phyloP scores from a whole-genome alignment of 2,329 filamentous ascomycete species.

The Elsinoe necatrix region DNA sequence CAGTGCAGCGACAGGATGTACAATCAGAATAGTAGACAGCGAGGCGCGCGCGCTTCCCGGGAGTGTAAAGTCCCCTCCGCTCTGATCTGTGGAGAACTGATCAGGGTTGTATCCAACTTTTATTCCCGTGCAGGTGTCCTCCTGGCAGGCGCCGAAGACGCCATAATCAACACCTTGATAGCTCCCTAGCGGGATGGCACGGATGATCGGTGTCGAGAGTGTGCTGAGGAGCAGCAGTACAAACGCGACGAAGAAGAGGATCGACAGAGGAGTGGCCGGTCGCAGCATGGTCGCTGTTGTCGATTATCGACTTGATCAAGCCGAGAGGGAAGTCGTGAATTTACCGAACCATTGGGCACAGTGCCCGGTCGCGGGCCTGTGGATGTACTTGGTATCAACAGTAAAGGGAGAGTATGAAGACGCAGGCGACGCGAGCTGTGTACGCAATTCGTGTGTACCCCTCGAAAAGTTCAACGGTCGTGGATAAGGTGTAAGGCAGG shows the following conservation, averaged over 20 bases:
- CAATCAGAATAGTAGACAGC: conserved; percentile 81
- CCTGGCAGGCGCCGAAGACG: conserved; percentile 81
- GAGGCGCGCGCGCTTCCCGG: conserved; percentile 57
- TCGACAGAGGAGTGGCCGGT: conserved; percentile 81
- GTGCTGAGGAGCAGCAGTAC: conserved; percentile 75
- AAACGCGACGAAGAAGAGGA: conserved; percentile 80
- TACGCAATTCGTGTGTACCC: conserved; percentile 5
- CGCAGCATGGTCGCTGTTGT: conserved; percentile 64
- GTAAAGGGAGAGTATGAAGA: not conserved
- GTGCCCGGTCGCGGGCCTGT: conserved; percentile 9
- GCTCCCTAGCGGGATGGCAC: conserved; percentile 71
- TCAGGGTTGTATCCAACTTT: conserved; percentile 72
- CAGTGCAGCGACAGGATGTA: conserved; percentile 84
- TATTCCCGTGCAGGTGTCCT: conserved; percentile 57
- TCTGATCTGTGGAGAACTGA: conserved; percentile 39
- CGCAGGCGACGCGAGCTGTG: not conserved
- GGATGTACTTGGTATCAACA: not conserved
- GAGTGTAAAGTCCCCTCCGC: conserved; percentile 49
- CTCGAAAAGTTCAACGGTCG: conserved; percentile 12
- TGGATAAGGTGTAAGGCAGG: not conserved
- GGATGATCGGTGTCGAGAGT: conserved; percentile 84
- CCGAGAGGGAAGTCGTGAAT: not conserved
- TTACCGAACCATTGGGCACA: conserved; percentile 11
- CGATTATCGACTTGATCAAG: not conserved
- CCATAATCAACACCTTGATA: conserved; percentile 74